Evolutionary conservation across 148 eudicot genomes (phyloP).

Genomic region (Beta vulgaris): DNA sequence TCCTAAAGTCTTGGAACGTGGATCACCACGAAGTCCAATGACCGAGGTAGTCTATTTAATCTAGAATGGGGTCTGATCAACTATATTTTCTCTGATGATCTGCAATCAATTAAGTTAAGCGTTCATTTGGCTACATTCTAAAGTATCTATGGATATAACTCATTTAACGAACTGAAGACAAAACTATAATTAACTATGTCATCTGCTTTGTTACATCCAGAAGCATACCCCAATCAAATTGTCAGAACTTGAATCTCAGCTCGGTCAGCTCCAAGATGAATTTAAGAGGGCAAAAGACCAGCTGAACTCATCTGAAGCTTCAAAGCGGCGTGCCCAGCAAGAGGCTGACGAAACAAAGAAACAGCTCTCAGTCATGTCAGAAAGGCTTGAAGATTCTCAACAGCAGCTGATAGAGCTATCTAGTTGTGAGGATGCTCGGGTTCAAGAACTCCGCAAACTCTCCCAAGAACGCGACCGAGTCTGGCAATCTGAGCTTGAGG

Average conservation of each 20-base stretch:
- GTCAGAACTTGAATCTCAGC: constrained; percentile 72
- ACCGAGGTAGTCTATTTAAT: constrained; percentile 50
- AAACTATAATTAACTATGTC: background rate
- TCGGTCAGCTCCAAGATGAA: constrained; percentile 72
- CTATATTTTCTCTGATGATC: background rate
- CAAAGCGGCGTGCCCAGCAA: constrained; percentile 52
- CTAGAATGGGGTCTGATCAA: background rate
- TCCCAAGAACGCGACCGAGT: constrained; percentile 84
- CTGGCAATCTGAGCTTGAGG: constrained; percentile 84
- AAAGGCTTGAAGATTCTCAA: constrained; percentile 56
- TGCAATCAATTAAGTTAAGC: background rate
- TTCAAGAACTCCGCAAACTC: constrained; percentile 66
- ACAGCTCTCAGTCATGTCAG: constrained; percentile 51
- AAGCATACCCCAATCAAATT: constrained; percentile 54
- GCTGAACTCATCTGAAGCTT: constrained; percentile 58
- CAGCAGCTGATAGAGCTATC: constrained; percentile 66
- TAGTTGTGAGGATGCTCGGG: constrained; percentile 55
- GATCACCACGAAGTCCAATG: constrained; percentile 59
- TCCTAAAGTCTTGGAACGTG: constrained; percentile 60
- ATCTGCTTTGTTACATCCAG: constrained; percentile 29
- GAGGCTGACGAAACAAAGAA: constrained; percentile 76
- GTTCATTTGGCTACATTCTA: background rate
- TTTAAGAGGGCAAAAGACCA: constrained; percentile 70
- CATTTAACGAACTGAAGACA: background rate
- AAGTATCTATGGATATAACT: background rate